Evolutionary conservation across 2,329 filamentous ascomycete genomes (phyloP).

Genomic region (Fusarium drepaniforme): DNA sequence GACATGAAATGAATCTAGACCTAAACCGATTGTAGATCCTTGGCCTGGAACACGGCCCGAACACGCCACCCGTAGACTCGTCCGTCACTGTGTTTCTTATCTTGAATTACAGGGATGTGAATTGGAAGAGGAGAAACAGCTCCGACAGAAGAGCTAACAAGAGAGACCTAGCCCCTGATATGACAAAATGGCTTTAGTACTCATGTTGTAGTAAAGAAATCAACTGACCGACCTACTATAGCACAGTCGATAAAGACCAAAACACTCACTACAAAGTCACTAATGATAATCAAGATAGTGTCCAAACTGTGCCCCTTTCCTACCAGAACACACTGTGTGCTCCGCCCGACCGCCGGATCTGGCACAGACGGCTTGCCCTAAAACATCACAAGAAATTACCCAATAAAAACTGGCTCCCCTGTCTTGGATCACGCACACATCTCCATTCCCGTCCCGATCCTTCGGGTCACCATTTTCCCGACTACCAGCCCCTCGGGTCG

Average conservation of each 20-base stretch:
- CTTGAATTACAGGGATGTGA: background rate
- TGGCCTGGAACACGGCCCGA: slow-evolving; percentile 3
- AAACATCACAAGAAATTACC: background rate
- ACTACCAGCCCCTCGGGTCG: slow-evolving; percentile 1
- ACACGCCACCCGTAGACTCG: background rate
- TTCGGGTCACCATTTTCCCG: slow-evolving; percentile 8
- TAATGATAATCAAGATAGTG: background rate
- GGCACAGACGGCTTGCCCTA: slow-evolving; percentile 3
- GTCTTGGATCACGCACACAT: background rate
- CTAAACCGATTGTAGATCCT: background rate
- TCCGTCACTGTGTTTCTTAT: background rate
- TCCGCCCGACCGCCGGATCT: slow-evolving; percentile 6
- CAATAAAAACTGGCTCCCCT: slow-evolving; percentile 3
- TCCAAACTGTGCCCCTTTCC: background rate
- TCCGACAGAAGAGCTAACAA: background rate
- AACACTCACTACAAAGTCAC: background rate
- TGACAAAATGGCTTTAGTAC: background rate
- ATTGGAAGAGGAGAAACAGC: background rate
- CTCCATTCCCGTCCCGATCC: slow-evolving; percentile 1
- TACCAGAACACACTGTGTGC: background rate
- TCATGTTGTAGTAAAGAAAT: background rate
- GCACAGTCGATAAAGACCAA: too few relatives aligned
- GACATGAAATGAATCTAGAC: background rate
- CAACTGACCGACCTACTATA: too few relatives aligned
- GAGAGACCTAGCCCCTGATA: background rate